Base-by-base conservation (phyloP, 2,329 filamentous ascomycete species). In the Aspergillus clavatus region DNA sequence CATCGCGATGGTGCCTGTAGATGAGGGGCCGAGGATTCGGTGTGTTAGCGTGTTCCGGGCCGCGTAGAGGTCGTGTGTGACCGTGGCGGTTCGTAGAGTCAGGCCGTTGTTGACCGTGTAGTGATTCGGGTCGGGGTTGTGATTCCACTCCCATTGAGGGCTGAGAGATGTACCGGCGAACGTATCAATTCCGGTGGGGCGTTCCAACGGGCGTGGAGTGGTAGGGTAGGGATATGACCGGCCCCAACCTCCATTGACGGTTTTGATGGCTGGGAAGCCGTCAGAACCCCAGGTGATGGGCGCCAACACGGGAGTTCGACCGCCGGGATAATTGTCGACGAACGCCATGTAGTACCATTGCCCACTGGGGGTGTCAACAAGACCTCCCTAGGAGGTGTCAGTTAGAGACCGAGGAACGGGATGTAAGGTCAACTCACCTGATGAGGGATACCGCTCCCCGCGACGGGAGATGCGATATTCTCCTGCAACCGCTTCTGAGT, bases 341-440 rank as follows among this genome's bases (percentile, higher is more conserved):
- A 82, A 83, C 0, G 76, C 72, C 60, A 81, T 75, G 51, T 77
- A 83, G 56, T 79, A 81, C 79, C 79, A 83, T 10, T 75, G 64
- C 0, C 75, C 76, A 10, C 70, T 58, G 0, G 71, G 68, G 0
- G 76, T 78, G 42, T 77, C 65, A 4, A 83, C 69, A 2, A 83
- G 62, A 16, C 76, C 74, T 1, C 80, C 80, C 56, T 33, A 7
- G n/a, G 11, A 8, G 3, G 4, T 5, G 14, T 33, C 6, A 33
- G 29, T 10, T 18, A 7, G 5, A 16, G 14, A 1, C 23, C 3
- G 26, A 16, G 7, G n/a, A 12, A 8, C 11, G 6, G 18, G 7
- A 8, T 33, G 12, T 2, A 7, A 27, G 14, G 7, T n/a, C 7
- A 8, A 16, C 14, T 4, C 18, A 33, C 29, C 29, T 83, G 80